Percentiles rank a stretch among this genome's conserved stretches.
These are phyloP conservation scores for Trypanosoma mega DNA, from an alignment of 208 protist species.

Conservation along the genomic window DNA sequence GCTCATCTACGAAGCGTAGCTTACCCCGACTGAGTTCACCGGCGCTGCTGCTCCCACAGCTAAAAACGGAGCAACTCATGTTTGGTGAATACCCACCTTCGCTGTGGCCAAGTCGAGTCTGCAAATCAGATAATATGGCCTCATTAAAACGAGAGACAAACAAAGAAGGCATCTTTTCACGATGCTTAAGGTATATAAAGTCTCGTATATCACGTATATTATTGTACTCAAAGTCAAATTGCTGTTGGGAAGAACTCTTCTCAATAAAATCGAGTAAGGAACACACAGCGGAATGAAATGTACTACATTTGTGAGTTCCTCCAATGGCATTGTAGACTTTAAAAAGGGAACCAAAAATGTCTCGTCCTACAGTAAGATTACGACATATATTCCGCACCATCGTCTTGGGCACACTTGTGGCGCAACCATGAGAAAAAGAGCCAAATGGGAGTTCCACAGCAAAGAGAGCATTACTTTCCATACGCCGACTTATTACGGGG, in stretches of 20 bases:
- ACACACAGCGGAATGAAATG: conserved; percentile 68
- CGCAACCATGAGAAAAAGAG: too few relatives aligned
- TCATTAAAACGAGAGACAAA: conserved; percentile 48
- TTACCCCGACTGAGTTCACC: conserved; percentile 49
- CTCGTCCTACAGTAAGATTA: conserved; percentile 56
- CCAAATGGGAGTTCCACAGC: too few relatives aligned
- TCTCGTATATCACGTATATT: conserved; percentile 56
- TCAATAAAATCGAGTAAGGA: conserved; percentile 48
- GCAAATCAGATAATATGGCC: conserved; percentile 40
- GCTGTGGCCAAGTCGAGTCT: conserved; percentile 41
- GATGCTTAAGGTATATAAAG: conserved; percentile 59
- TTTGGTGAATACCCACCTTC: conserved; percentile 41
- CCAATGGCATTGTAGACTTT: conserved; percentile 55
- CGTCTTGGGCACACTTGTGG: conserved; percentile 26
- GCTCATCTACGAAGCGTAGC: conserved; percentile 73
- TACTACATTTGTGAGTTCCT: conserved; percentile 42
- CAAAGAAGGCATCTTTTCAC: conserved; percentile 34
- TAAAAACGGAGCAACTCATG: conserved; percentile 52
- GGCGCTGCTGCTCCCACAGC: conserved; percentile 44
- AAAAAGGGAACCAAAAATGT: conserved; percentile 58
- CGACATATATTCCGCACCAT: conserved; percentile 48
- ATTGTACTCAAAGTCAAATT: conserved; percentile 10
- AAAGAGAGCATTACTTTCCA: too few relatives aligned
- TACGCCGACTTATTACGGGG: neutral
- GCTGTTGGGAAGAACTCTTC: neutral